Evolutionary conservation across 2,329 filamentous ascomycete species (phyloP).

Genomic region (Aureobasidium sp.): DNA sequence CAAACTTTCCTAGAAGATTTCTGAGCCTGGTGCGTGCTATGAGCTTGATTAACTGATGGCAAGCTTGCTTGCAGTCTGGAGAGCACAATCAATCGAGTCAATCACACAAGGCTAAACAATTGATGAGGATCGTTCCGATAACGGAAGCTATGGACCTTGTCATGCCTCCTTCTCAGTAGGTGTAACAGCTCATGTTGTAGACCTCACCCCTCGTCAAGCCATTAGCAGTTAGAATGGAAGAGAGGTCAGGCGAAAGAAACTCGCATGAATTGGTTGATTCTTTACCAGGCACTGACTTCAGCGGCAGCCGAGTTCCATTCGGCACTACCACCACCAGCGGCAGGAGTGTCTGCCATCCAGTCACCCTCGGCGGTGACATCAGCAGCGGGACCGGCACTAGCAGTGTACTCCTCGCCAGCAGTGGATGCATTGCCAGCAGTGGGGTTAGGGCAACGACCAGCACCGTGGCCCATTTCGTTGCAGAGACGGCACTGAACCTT

Average conservation of each 20-base stretch:
- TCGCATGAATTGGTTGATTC: not conserved
- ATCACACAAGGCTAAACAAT: not conserved
- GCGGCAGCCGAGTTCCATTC: conserved; percentile 12
- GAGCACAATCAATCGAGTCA: not conserved
- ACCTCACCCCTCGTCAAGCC: not conserved
- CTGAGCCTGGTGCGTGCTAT: not conserved
- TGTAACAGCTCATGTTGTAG: not conserved
- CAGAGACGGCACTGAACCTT: conserved; percentile 43
- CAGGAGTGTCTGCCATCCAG: not conserved
- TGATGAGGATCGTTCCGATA: not conserved
- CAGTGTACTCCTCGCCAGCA: conserved; percentile 13
- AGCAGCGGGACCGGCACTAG: conserved; percentile 11
- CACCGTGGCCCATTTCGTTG: conserved; percentile 24
- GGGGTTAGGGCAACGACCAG: conserved; percentile 22
- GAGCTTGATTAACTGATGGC: not conserved
- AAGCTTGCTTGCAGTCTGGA: not conserved
- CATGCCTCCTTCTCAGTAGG: not conserved
- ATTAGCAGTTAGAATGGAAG: not conserved
- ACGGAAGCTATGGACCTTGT: not conserved
- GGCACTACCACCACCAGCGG: not conserved
- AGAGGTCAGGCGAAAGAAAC: not conserved
- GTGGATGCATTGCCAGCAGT: conserved; percentile 18
- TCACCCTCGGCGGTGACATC: conserved; percentile 6
- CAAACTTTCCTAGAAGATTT: not conserved
- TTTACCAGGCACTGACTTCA: conserved; percentile 10